Conservation (phyloP, 75 land plant genomes). For the Pinus tabuliformis region DNA sequence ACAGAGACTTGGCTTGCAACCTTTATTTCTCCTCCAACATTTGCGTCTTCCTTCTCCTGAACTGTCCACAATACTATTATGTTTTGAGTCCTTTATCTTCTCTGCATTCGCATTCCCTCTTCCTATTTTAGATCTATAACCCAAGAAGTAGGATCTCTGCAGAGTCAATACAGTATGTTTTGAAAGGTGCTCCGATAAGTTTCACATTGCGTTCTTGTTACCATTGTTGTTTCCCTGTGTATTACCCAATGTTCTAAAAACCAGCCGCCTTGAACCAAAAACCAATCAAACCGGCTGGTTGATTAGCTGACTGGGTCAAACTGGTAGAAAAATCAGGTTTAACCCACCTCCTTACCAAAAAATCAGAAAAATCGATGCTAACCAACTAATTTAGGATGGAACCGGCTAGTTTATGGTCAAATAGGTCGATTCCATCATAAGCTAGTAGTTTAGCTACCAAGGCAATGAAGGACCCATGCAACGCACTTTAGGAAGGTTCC, state of each 20-base stretch:
- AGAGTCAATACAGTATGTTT: not conserved
- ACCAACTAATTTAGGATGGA: too few relatives aligned
- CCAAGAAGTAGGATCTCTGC: not conserved
- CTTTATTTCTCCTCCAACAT: slow-evolving; percentile 1
- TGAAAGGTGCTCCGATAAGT: not conserved
- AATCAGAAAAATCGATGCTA: too few relatives aligned
- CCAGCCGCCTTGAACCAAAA: too few relatives aligned
- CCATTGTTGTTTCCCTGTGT: not conserved
- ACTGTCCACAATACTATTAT: not conserved
- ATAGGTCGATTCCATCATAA: too few relatives aligned
- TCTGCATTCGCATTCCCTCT: not conserved
- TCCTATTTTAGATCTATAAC: not conserved
- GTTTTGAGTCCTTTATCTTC: not conserved
- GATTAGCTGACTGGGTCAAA: too few relatives aligned
- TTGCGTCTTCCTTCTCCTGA: slow-evolving; percentile 13
- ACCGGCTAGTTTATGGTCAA: too few relatives aligned
- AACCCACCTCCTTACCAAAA: too few relatives aligned
- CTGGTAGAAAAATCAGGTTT: too few relatives aligned
- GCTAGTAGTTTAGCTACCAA: too few relatives aligned
- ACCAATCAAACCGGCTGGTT: too few relatives aligned
- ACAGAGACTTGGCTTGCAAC: not conserved
- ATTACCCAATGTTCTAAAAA: not conserved
- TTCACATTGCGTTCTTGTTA: not conserved
- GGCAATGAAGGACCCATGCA: too few relatives aligned
- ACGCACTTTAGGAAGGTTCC: too few relatives aligned